phyloP scores from a whole-genome alignment of 75 land plant species.

The Cupressus sempervirens region DNA sequence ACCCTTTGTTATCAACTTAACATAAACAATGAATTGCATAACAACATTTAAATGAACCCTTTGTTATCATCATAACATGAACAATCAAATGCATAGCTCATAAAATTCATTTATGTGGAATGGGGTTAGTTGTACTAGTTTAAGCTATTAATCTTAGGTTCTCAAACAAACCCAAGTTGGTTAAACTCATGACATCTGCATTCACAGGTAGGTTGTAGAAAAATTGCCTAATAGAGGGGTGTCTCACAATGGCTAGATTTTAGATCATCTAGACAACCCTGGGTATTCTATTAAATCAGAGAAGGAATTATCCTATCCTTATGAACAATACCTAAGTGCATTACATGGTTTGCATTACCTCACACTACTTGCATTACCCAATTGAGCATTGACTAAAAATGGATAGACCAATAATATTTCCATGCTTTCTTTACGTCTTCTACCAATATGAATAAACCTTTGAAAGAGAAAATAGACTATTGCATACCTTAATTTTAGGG shows the following conservation, averaged over 20 bases:
- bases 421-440: background rate
- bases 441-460: background rate
- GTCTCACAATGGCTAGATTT: too few relatives aligned
- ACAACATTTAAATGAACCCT: too few relatives aligned
- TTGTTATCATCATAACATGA: background rate
- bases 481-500: slow-evolving; percentile 76
- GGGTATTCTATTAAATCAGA: too few relatives aligned
- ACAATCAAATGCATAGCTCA: background rate
- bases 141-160: background rate
- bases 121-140: background rate
- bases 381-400: background rate
- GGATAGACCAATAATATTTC: background rate
- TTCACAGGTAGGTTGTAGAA: background rate
- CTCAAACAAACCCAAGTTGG: background rate
- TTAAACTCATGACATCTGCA: too few relatives aligned
- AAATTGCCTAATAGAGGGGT: background rate
- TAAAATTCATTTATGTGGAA: background rate
- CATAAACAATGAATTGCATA: too few relatives aligned
- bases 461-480: background rate
- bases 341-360: too few relatives aligned
- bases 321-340: too few relatives aligned
- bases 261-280: too few relatives aligned
- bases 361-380: too few relatives aligned
- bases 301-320: too few relatives aligned
- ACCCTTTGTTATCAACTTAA: too few relatives aligned